Evolutionary conservation across 148 eudicot genomes (phyloP), one percentile per base, ranked within the genome.

Genomic region (Amaranthus hypochondriacus): DNA sequence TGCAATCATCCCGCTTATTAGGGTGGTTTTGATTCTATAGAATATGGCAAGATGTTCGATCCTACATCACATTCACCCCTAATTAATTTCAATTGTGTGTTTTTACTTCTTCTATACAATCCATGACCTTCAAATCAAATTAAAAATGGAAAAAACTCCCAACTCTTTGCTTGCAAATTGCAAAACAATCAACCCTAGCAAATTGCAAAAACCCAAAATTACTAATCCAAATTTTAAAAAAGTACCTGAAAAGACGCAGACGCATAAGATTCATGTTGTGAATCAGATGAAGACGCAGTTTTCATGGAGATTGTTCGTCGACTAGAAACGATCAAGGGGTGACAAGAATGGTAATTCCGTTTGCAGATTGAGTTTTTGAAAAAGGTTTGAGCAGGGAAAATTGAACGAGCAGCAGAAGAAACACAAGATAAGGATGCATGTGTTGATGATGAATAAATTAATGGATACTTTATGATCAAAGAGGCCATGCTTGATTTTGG

Each of bases 271-370:
- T 65, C 78, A 79, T 70, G 48, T 56, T 48, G 71, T 4, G 65
- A 61, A 7, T 73, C 63, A 28, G 76, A 68, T 21, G 56, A 4
- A 54, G 76, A 79, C 52, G 68, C 68, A 67, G 69, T 67, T 3
- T 69, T 67, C 3, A 76, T 47, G 10, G 81, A 84, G 57, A 86
- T 74, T 14, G 69, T 69, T 55, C 75, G 81, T 48, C 67, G 73
- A 56, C 13, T 51, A n/a, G 1, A 7, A 12, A 71, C 70, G 62
- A 67, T 12, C 7, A 15, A 62, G 0, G 74, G 59, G 12, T 48
- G 66, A 66, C 60, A 44, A 13, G 48, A n/a, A 62, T 9, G 70
- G 63, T 53, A 4, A 50, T 54, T 48, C 3, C 50, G 14, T 48
- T 63, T 75, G 73, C 62, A 52, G 55, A 71, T 47, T 49, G 73